Percentiles rank a stretch among this genome's conserved stretches.
These are phyloP conservation scores for Apiospora kogelbergensis DNA, from an alignment of 2,329 filamentous ascomycete species.

Conservation along the genomic window DNA sequence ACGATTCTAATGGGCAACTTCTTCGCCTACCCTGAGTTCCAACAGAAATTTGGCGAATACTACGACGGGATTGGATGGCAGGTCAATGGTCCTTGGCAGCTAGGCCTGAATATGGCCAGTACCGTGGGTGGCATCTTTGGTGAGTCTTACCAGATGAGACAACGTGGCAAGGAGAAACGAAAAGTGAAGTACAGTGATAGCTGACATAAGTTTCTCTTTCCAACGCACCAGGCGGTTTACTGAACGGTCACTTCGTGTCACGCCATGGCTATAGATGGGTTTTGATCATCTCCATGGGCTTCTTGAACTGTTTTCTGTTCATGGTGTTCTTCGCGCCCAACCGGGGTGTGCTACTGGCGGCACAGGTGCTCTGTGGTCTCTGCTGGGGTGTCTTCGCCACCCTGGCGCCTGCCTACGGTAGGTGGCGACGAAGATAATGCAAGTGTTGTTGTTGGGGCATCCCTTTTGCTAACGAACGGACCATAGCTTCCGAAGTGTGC, in stretches of 20 bases:
- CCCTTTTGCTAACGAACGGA: background rate
- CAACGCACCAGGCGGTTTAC: slow-evolving; percentile 23
- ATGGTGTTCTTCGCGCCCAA: slow-evolving; percentile 28
- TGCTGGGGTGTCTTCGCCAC: slow-evolving; percentile 33
- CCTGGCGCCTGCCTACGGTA: slow-evolving; percentile 31
- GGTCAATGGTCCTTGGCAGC: slow-evolving; percentile 30
- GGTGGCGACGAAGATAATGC: too few species aligned
- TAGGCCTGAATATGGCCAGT: slow-evolving; percentile 28
- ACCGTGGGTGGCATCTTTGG: slow-evolving; percentile 30
- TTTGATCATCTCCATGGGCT: slow-evolving; percentile 27
- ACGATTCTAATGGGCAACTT: slow-evolving; percentile 31
- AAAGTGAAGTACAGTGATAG: too few species aligned
- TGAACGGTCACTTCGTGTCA: slow-evolving; percentile 30
- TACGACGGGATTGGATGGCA: slow-evolving; percentile 25
- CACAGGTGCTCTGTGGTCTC: slow-evolving; percentile 31
- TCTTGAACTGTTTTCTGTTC: slow-evolving; percentile 30
- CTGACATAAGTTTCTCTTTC: background rate
- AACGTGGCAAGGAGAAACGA: too few species aligned
- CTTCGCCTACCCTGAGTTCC: slow-evolving; percentile 31
- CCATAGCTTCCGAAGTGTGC: slow-evolving; percentile 30
- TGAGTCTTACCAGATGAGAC: slow-evolving; percentile 8
- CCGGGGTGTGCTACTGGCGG: slow-evolving; percentile 24
- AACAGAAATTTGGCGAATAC: slow-evolving; percentile 28
- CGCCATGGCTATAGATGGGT: slow-evolving; percentile 30
- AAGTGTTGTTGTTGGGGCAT: too few species aligned